Percentiles rank a stretch among this genome's conserved stretches.
phyloP scores from a whole-genome alignment of 1,284 basidiomycete species.

The Boletus semigastroideus region DNA sequence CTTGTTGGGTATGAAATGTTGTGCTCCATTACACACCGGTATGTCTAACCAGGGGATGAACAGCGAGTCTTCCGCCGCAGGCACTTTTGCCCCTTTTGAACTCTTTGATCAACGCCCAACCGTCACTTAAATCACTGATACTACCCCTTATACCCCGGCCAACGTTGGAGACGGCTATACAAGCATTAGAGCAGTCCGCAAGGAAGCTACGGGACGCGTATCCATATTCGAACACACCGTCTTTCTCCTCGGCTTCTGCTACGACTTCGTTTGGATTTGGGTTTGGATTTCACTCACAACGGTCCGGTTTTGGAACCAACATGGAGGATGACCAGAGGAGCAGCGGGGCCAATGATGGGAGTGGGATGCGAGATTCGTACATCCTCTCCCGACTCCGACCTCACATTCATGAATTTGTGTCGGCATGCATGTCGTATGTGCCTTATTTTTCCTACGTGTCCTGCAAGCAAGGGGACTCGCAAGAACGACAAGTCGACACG shows the following conservation, averaged over 20 bases:
- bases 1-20: conserved; percentile 57
- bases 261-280: conserved; percentile 49
- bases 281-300: conserved; percentile 34
- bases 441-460: conserved; percentile 74
- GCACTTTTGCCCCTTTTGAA: conserved; percentile 70
- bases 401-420: conserved; percentile 70
- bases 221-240: conserved; percentile 63
- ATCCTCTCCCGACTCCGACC: conserved; percentile 71
- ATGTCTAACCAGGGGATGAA: conserved; percentile 14
- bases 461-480: conserved; percentile 22
- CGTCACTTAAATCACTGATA: conserved; percentile 64
- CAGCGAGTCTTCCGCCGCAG: conserved; percentile 72
- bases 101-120: conserved; percentile 61
- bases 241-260: conserved; percentile 38
- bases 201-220: conserved; percentile 76
- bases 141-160: conserved; percentile 77
- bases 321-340: conserved; percentile 28
- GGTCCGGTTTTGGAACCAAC: conserved; percentile 26
- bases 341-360: conserved; percentile 20
- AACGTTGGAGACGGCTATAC: conserved; percentile 67
- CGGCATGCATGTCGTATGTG: conserved; percentile 73
- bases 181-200: conserved; percentile 64
- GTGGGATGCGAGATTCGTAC: conserved; percentile 76
- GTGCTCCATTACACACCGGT: background rate
- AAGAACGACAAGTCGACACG: conserved; percentile 23